A percentile compares a stretch with the other conserved stretches of the same genome.
Evolutionary conservation across 345 rosid species (phyloP).

Genomic region (Limnanthes douglasii): DNA sequence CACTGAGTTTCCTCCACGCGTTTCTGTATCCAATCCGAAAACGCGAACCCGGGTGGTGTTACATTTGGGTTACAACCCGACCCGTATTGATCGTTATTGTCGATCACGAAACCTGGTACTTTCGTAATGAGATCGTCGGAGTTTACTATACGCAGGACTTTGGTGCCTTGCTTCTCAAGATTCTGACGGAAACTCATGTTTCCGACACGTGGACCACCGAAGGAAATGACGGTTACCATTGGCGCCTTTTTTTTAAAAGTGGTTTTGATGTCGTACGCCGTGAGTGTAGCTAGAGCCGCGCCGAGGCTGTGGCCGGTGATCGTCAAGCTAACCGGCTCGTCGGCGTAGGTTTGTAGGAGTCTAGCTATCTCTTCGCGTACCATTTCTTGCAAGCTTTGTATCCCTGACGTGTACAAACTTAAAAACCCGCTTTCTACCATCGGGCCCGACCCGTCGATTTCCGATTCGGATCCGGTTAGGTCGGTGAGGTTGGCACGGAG

Average conservation of each 20-base stretch:
- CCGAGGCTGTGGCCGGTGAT: slow-evolving; percentile 92
- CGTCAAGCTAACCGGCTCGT: slow-evolving; percentile 68
- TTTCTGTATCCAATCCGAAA: slow-evolving; percentile 46
- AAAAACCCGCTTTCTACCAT: slow-evolving; percentile 93
- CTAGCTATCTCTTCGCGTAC: slow-evolving; percentile 46
- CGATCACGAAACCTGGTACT: slow-evolving; percentile 72
- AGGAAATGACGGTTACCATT: slow-evolving; percentile 70
- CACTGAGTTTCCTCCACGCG: slow-evolving; percentile 46
- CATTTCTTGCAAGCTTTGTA: slow-evolving; percentile 45
- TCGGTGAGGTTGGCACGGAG: slow-evolving; percentile 59
- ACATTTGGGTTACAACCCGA: background rate
- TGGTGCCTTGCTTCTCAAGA: slow-evolving; percentile 60
- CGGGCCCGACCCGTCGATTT: slow-evolving; percentile 16
- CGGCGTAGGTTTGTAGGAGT: slow-evolving; percentile 38
- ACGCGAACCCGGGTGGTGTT: slow-evolving; percentile 9
- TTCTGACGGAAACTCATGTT: slow-evolving; percentile 41
- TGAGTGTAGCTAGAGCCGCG: slow-evolving; percentile 69
- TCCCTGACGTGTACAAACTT: slow-evolving; percentile 60
- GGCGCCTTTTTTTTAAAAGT: slow-evolving; percentile 29
- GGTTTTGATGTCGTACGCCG: slow-evolving; percentile 62
- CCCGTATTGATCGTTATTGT: slow-evolving; percentile 13
- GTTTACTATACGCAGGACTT: slow-evolving; percentile 70
- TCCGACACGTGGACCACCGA: slow-evolving; percentile 93
- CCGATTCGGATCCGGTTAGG: slow-evolving; percentile 3
- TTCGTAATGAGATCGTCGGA: slow-evolving; percentile 74